Evolutionary conservation across 495 filamentous ascomycete genomes (phyloP).

Genomic region (Talaromyces trachyspermus): DNA sequence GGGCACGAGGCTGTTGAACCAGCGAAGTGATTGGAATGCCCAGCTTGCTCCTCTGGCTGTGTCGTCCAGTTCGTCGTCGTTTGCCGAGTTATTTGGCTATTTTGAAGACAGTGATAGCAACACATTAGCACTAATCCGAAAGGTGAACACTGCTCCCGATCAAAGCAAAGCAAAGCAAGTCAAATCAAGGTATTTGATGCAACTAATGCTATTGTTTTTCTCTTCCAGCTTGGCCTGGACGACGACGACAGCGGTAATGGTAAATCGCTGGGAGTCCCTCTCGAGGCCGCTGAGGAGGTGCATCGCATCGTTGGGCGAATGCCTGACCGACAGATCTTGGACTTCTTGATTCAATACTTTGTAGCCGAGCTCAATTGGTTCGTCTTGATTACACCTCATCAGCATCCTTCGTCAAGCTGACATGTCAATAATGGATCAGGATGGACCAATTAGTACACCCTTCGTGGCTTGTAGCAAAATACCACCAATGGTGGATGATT

Average conservation of each 20-base stretch:
- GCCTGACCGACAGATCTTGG: conserved; percentile 16
- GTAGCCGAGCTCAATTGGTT: conserved; percentile 21
- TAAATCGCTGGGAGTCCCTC: conserved; percentile 10
- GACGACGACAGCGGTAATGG: not conserved
- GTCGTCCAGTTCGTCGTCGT: not conserved
- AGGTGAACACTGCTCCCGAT: not conserved
- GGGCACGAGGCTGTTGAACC: not conserved
- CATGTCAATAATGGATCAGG: not conserved
- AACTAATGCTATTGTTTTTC: not conserved
- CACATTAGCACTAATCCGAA: not conserved
- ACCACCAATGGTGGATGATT: not conserved
- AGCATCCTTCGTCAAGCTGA: too few relatives aligned
- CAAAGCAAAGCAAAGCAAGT: not conserved
- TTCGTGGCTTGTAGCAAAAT: not conserved
- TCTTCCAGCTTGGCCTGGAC: not conserved
- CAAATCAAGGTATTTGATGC: not conserved
- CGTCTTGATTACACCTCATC: too few relatives aligned
- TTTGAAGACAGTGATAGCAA: conserved; percentile 16
- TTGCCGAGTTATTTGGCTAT: conserved; percentile 20
- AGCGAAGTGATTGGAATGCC: not conserved
- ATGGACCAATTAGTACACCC: not conserved
- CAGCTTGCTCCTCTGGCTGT: not conserved
- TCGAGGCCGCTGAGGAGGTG: conserved; percentile 11
- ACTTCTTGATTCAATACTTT: conserved; percentile 23
- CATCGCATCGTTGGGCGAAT: conserved; percentile 12